A percentile compares a stretch with the other conserved stretches of the same genome.
phyloP scores from a whole-genome alignment of 2,329 filamentous ascomycete genomes.

The Phyllosticta ampelicida region DNA sequence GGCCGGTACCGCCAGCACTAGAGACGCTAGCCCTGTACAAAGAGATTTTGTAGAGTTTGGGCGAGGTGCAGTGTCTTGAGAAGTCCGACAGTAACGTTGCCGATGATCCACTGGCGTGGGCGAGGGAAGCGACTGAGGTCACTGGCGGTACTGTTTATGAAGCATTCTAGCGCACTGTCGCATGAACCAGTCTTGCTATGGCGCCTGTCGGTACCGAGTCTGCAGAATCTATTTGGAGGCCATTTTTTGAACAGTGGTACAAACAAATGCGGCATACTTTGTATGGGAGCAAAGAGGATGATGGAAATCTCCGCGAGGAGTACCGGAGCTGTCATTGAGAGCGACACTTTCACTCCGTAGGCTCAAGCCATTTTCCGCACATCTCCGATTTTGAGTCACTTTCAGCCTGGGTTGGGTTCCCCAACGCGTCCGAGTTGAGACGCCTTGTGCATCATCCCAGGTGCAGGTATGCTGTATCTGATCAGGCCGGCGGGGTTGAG shows the following conservation, averaged over 20 bases:
- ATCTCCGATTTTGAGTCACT: conserved; percentile 12
- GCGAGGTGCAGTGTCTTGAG: neutral
- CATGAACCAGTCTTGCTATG: neutral
- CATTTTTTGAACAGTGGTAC: neutral
- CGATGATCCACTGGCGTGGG: neutral
- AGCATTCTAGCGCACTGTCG: neutral
- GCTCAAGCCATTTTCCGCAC: neutral
- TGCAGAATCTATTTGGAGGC: neutral
- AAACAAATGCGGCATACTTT: neutral
- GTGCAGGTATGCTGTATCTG: conserved; percentile 12
- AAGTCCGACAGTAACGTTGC: neutral
- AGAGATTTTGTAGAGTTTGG: neutral
- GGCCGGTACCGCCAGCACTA: neutral
- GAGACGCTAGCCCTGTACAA: neutral
- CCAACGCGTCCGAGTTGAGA: neutral
- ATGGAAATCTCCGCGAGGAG: neutral
- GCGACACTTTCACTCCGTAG: neutral
- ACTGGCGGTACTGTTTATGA: neutral
- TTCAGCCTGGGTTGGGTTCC: conserved; percentile 14
- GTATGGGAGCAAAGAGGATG: neutral
- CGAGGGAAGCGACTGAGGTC: neutral
- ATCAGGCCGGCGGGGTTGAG: conserved; percentile 2
- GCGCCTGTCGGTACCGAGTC: neutral
- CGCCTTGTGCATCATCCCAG: conserved; percentile 11
- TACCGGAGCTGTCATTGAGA: neutral